Conservation (phyloP, 768 basidiomycete genomes). For the Boletus sp. region DNA sequence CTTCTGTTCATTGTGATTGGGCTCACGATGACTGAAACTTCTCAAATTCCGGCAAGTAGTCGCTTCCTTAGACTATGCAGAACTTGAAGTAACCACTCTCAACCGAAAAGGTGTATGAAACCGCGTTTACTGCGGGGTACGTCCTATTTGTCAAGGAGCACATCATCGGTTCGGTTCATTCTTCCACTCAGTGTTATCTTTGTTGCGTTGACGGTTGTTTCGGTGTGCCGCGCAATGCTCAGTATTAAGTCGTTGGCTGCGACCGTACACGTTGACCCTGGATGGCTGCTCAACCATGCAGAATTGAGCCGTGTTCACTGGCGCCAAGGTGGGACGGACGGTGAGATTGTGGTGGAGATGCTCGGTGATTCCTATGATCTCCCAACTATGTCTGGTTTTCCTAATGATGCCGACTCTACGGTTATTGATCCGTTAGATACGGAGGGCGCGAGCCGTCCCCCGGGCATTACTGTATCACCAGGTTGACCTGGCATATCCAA, state of each 20-base stretch:
- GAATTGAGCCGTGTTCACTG: constrained; percentile 44
- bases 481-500: not conserved
- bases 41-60: constrained; percentile 9
- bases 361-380: not conserved
- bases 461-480: not conserved
- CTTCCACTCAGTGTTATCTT: not conserved
- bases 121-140: constrained; percentile 8
- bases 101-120: constrained; percentile 8
- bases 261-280: constrained; percentile 39
- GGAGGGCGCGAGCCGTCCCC: too few species aligned
- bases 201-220: constrained; percentile 17
- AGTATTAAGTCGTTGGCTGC: constrained; percentile 42
- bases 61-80: not conserved
- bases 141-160: not conserved
- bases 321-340: constrained; percentile 33
- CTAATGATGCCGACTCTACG: not conserved
- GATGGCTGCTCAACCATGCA: constrained; percentile 43
- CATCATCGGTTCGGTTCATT: not conserved
- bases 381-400: not conserved
- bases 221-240: constrained; percentile 39
- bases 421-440: not conserved
- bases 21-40: constrained; percentile 1
- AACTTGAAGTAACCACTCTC: not conserved
- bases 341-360: constrained; percentile 32
- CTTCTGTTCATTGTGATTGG: constrained; percentile 14